phyloP scores from a whole-genome alignment of 805 yeast species.

The Grigorovia jiainica region DNA sequence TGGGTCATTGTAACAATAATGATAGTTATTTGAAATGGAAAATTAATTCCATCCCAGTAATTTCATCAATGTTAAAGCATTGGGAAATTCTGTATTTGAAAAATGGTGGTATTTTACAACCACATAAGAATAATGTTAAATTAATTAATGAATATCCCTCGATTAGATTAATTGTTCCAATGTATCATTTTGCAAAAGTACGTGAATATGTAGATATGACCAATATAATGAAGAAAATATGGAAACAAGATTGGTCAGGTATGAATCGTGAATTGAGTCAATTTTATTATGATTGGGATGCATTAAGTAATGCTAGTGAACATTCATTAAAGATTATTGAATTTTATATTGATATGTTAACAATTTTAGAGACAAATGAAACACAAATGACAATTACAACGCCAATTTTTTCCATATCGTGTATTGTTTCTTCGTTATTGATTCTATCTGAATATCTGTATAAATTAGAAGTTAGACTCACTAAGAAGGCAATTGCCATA shows the following conservation, averaged over 20 bases:
- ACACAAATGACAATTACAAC: constrained; percentile 46
- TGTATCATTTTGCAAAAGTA: constrained; percentile 58
- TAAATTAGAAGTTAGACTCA: constrained; percentile 34
- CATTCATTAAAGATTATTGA: constrained; percentile 51
- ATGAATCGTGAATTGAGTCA: constrained; percentile 47
- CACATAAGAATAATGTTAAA: constrained; percentile 34
- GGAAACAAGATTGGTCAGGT: constrained; percentile 57
- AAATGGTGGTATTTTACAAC: constrained; percentile 53
- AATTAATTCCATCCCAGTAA: constrained; percentile 48
- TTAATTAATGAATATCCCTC: constrained; percentile 43
- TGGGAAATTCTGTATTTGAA: constrained; percentile 60
- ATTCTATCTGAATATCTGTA: constrained; percentile 55
- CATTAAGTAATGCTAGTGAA: constrained; percentile 50
- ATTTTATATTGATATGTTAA: constrained; percentile 63
- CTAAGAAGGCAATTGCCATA: constrained; percentile 26
- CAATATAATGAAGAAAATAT: constrained; percentile 47
- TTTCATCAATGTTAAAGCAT: constrained; percentile 46
- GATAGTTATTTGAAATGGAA: constrained; percentile 46
- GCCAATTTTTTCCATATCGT: constrained; percentile 66
- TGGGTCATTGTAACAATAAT: constrained; percentile 12
- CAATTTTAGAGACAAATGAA: constrained; percentile 35
- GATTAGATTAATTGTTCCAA: constrained; percentile 55
- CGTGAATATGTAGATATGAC: constrained; percentile 53
- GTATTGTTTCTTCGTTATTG: constrained; percentile 47
- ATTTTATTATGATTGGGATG: constrained; percentile 47